Evolutionary conservation across 2,329 filamentous ascomycete species (phyloP).

Genomic region (Cladosporium sp.): DNA sequence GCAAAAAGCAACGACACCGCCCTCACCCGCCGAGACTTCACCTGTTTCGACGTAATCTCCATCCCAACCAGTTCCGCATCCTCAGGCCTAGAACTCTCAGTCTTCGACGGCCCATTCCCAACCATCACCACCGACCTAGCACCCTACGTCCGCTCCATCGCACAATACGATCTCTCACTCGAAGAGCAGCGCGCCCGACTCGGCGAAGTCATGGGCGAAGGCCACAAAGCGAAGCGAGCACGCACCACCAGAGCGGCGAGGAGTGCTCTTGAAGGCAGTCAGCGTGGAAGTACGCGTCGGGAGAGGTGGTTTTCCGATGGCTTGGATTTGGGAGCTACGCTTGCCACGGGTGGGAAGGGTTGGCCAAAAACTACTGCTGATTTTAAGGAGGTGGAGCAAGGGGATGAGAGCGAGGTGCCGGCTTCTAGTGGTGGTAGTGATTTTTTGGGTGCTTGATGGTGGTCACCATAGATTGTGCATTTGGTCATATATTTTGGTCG

Average conservation of each 20-base stretch:
- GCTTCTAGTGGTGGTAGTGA: slow-evolving; percentile 13
- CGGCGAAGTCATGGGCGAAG: slow-evolving; percentile 56
- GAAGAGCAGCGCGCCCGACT: slow-evolving; percentile 62
- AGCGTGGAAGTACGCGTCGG: slow-evolving; percentile 59
- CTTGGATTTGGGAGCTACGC: slow-evolving; percentile 57
- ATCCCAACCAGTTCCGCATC: slow-evolving; percentile 28
- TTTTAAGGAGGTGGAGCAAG: background rate
- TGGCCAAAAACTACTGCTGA: slow-evolving; percentile 31
- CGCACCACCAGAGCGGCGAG: slow-evolving; percentile 70
- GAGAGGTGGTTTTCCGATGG: slow-evolving; percentile 67
- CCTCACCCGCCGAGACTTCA: slow-evolving; percentile 37
- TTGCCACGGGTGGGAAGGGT: slow-evolving; percentile 52
- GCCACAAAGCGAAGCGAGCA: slow-evolving; percentile 49
- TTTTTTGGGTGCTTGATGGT: background rate
- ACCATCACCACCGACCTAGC: slow-evolving; percentile 73
- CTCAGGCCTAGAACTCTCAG: slow-evolving; percentile 59
- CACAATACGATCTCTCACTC: slow-evolving; percentile 67
- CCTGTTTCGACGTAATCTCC: slow-evolving; percentile 51
- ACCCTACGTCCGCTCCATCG: slow-evolving; percentile 83
- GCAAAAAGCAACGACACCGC: slow-evolving; percentile 14
- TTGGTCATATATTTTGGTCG: too few relatives aligned
- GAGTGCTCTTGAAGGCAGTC: slow-evolving; percentile 66
- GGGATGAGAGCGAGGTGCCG: slow-evolving; percentile 7
- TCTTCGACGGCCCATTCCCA: slow-evolving; percentile 67
- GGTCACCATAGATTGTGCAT: background rate